phyloP scores from a whole-genome alignment of 2,329 filamentous ascomycete species.

The Trichoderma sp. region DNA sequence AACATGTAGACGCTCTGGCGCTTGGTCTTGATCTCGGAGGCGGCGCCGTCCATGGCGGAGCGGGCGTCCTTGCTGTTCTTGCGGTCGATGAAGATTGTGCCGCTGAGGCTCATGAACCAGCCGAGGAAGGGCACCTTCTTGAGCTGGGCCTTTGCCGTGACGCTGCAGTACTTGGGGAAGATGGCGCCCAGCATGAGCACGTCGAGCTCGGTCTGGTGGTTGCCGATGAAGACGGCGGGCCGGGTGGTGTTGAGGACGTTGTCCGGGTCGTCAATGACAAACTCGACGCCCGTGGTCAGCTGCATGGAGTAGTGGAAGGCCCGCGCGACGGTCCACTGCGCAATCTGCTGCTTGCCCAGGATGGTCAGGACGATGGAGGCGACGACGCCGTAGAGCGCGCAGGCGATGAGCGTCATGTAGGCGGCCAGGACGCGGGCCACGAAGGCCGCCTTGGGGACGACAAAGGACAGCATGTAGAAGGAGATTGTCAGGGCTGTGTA shows the following conservation, averaged over 20 bases:
- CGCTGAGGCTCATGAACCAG: slow-evolving; percentile 89
- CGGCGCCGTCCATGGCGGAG: slow-evolving; percentile 81
- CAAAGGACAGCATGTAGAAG: slow-evolving; percentile 64
- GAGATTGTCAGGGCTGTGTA: slow-evolving; percentile 53
- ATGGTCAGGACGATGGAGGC: slow-evolving; percentile 71
- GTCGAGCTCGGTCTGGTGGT: slow-evolving; percentile 96
- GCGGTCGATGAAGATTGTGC: slow-evolving; percentile 94
- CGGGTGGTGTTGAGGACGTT: slow-evolving; percentile 64
- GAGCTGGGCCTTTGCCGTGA: slow-evolving; percentile 88
- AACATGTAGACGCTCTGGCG: slow-evolving; percentile 83
- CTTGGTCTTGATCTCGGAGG: slow-evolving; percentile 71
- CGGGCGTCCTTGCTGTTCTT: slow-evolving; percentile 80
- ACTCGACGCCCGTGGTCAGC: slow-evolving; percentile 73
- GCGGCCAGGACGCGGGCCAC: slow-evolving; percentile 67
- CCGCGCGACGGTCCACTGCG: slow-evolving; percentile 83
- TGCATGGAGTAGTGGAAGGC: slow-evolving; percentile 80
- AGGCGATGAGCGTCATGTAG: slow-evolving; percentile 62
- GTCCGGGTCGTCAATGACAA: slow-evolving; percentile 69
- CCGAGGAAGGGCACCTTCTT: slow-evolving; percentile 81
- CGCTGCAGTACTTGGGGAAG: slow-evolving; percentile 88
- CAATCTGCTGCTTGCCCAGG: slow-evolving; percentile 70
- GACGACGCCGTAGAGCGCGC: slow-evolving; percentile 72
- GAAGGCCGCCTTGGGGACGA: slow-evolving; percentile 63
- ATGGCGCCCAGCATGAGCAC: slow-evolving; percentile 86
- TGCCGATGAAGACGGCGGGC: slow-evolving; percentile 88